Evolutionary conservation across 495 filamentous ascomycete species (phyloP).

Genomic region (Rhizodiscina lignyota): DNA sequence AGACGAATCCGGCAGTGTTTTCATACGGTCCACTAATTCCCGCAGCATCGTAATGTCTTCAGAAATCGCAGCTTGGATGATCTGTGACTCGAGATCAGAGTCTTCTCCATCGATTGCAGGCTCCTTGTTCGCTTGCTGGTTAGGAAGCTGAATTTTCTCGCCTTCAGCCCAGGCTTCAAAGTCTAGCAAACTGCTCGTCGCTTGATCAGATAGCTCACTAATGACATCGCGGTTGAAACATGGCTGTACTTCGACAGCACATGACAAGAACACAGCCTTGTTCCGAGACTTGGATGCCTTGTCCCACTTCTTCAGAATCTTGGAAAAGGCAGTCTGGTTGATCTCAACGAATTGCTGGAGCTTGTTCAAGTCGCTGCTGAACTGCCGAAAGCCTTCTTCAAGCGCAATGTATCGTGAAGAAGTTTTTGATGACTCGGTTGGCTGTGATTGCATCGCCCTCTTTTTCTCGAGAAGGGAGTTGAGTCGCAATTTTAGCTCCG

Average conservation of each 20-base stretch:
- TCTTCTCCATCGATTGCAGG: slow-evolving; percentile 34
- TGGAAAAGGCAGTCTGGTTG: slow-evolving; percentile 92
- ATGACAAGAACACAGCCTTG: slow-evolving; percentile 89
- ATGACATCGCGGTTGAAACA: slow-evolving; percentile 96
- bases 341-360: slow-evolving; percentile 97
- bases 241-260: slow-evolving; percentile 92
- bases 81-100: slow-evolving; percentile 68
- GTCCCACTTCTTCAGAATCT: slow-evolving; percentile 99
- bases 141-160: slow-evolving; percentile 56
- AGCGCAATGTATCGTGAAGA: slow-evolving; percentile 85
- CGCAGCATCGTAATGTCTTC: slow-evolving; percentile 48
- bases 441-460: slow-evolving; percentile 60
- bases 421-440: slow-evolving; percentile 52
- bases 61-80: slow-evolving; percentile 69
- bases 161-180: slow-evolving; percentile 94
- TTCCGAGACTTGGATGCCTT: slow-evolving; percentile 98
- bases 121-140: slow-evolving; percentile 1
- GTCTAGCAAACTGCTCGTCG: slow-evolving; percentile 81
- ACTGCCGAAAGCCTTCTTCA: slow-evolving; percentile 92
- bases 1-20: slow-evolving; percentile 35
- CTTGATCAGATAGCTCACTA: slow-evolving; percentile 88
- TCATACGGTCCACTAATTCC: slow-evolving; percentile 44
- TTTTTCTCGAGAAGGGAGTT: slow-evolving; percentile 92
- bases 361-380: slow-evolving; percentile 90
- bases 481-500: slow-evolving; percentile 87